A percentile compares a stretch with the other conserved stretches of the same genome.
phyloP scores from a whole-genome alignment of 768 basidiomycete genomes.

The Mycena belliarum region DNA sequence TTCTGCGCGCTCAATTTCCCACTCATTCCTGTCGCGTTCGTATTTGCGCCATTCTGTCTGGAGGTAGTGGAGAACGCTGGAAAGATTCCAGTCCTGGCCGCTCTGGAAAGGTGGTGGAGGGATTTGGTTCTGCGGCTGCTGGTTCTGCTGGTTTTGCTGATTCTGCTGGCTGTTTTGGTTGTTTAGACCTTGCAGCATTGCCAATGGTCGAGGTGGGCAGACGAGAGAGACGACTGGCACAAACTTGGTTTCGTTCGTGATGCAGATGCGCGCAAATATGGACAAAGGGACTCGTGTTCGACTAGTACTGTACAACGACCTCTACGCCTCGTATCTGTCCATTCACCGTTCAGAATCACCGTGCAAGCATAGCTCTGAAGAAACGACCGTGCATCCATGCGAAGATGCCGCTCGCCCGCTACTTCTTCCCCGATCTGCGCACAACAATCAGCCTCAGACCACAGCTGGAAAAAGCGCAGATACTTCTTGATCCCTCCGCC shows the following conservation, averaged over 20 bases:
- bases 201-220: conserved; percentile 29
- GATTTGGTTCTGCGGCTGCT: conserved; percentile 50
- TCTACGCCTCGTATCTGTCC: too few relatives aligned
- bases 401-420: conserved; percentile 21
- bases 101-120: conserved; percentile 24
- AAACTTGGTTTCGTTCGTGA: too few relatives aligned
- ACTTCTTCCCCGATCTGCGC: conserved; percentile 72
- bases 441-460: conserved; percentile 10
- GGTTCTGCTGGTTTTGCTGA: conserved; percentile 44
- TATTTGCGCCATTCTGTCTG: conserved; percentile 98
- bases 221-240: conserved; percentile 18
- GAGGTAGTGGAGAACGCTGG: conserved; percentile 93
- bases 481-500: conserved; percentile 86
- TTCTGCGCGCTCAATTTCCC: conserved; percentile 99
- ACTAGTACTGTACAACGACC: too few relatives aligned
- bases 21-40: conserved; percentile 98
- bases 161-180: conserved; percentile 63
- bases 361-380: too few relatives aligned
- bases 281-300: not conserved
- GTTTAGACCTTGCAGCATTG: conserved; percentile 75
- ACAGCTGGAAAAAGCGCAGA: conserved; percentile 30
- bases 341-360: too few relatives aligned
- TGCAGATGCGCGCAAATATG: not conserved
- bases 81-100: conserved; percentile 85
- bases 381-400: too few relatives aligned